Evolutionary conservation across 2,329 filamentous ascomycete genomes (phyloP), one percentile per base, ranked within the genome.

Genomic region (Proliferodiscus dingleyae): DNA sequence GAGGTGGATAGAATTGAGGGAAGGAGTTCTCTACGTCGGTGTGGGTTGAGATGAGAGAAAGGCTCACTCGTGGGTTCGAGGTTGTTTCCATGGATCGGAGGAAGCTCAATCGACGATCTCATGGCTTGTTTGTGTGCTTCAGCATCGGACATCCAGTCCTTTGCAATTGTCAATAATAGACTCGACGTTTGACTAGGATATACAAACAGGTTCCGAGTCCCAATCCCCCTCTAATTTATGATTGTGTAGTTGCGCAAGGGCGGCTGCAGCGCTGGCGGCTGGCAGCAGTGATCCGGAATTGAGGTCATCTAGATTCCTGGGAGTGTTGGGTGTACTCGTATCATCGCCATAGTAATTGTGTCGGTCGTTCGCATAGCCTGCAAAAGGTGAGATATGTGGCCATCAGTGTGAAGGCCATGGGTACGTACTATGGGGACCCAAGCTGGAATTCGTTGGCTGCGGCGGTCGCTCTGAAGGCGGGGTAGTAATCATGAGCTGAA

Each of bases 401-500:
- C n/a, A 46, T 55, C 36, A 37, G 39, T 39, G 24, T 16, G 34
- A 26, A 21, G 38, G 19, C 24, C 16, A 39, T 37, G 5, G 43
- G 37, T 51, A 57, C 56, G 41, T 30, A 62, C 61, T 52, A 40
- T 63, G 53, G 23, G 55, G 55, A 51, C 46, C 47, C 33, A 53
- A 54, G 51, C 54, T 59, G 45, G 61, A 53, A 51, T 43, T 62
- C 39, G 55, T 51, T 36, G 47, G 55, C 30, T 52, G 57, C 48
- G 54, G 55, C 24, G 57, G 58, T 58, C 54, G 55, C 42, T 64
- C 59, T 77, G 78, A 61, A 78, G 79, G 90, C 53, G 89, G 85
- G 56, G 88, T 89, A 67, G 83, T 94, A 68, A 97, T 88, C 93
- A 97, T 97, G 66, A 95, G 76, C 63, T 87, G 74, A 70, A 98